Base-by-base conservation (phyloP, 1,139 yeast genomes). In the Taiozyma onychis region DNA sequence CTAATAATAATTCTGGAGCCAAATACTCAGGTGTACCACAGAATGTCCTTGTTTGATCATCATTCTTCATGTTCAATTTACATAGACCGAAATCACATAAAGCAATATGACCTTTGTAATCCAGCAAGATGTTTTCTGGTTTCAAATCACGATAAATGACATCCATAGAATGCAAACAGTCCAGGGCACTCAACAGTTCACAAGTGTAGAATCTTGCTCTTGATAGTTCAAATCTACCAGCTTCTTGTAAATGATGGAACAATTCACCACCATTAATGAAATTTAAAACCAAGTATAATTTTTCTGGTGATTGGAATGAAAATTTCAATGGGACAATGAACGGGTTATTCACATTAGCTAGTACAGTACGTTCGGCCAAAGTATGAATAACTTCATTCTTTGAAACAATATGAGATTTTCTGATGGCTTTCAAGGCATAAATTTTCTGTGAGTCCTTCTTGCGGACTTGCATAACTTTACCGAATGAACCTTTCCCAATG, bases 231-330 rank as follows among this genome's bases (percentile, higher is more conserved):
- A 95, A 95, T 58, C 86, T 80, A 50, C 97, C 96, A 60, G 90
- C 95, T 59, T 85, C 80, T 69, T 91, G 99, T 58, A 93, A 76
- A 70, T 93, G 99, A 72, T 88, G 93, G 69, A 93, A 95, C 57
- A 93, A 75, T 68, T 93, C 99, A 48, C 99, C 99, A 52, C 99
- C 99, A 65, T 93, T 93, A 57, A 93, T 89, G 65, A 91, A 95
- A 28, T 96, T 89, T 46, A 95, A 73, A 6, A 93, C 98, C 45
- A 93, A 73, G 63, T 93, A 93, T 41, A 93, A 72, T 65, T 95
- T 95, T 64, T 91, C 98, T 13, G 93, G 93, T n/a, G 91, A 82
- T 70, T 93, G 99, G 76, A 95, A 93, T 26, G 95, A 86, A 69
- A 93, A 93, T 70, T 93, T 93, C 57, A 93, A 75, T 9, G 98